Evolutionary conservation across 176 grass and related monocot genomes (phyloP), one percentile per base, ranked within the genome.

Genomic region (Urochloa ruziziensis): DNA sequence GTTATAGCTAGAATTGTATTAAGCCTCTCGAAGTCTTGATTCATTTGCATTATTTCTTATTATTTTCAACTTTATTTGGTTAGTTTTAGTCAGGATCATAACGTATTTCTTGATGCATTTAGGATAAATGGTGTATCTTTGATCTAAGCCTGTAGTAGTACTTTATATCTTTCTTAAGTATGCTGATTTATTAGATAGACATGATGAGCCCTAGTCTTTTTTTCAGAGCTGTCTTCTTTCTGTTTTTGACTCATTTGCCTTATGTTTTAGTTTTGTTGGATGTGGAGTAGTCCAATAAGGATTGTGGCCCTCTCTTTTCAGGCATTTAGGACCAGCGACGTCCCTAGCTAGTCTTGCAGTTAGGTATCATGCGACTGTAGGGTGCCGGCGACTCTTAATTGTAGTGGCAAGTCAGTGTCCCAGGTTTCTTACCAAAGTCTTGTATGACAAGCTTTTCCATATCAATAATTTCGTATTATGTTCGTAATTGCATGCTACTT

Each of bases 371-470:
- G 35, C 12, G 64, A 70, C 73, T 70, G n/a, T 36, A 42, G 23
- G 17, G n/a, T n/a, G n/a, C n/a, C n/a, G n/a, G n/a, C n/a, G n/a
- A 60, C 13, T 73, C 27, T 67, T 79, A 43, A 56, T 56, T 78
- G 47, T 33, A 61, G 56, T 75, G 61, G n/a, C 71, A 69, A 63
- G 86, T 24, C 67, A 65, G 65, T 62, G 36, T 80, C 76, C 24
- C 4, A 80, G 35, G 47, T 34, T 66, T 65, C 24, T 70, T 21
- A 27, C 23, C 43, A n/a, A 18, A 44, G 46, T 42, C 29, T 13
- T 34, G 62, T 62, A 1, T 43, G 25, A 13, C 10, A 56, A 28
- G n/a, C 32, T 2, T 74, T 77, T 57, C 37, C 16, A 24, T 59
- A 52, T 32, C 2, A 33, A 4, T 36, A 69, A 40, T 80, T 59